Conservation (phyloP, 345 rosid species). For the Brassica juncea region DNA sequence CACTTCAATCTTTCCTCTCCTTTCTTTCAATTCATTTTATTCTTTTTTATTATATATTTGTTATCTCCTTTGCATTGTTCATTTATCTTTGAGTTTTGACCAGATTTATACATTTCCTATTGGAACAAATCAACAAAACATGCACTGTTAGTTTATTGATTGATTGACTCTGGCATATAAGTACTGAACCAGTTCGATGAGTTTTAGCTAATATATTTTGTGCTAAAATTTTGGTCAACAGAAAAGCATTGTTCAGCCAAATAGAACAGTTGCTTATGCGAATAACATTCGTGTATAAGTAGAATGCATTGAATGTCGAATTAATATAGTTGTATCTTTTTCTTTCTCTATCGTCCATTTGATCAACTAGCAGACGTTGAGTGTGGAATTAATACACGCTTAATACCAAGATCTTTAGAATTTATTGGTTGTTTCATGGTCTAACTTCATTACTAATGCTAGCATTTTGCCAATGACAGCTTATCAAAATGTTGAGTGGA, state of each 20-base stretch:
- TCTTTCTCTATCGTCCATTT: too few species aligned
- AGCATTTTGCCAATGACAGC: constrained; percentile 12
- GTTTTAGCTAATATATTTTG: not conserved
- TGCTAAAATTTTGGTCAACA: not conserved
- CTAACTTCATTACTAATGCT: constrained; percentile 15
- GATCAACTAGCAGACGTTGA: not conserved
- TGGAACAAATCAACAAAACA: constrained; percentile 7
- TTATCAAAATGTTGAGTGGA: constrained; percentile 20
- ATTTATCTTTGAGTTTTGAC: constrained; percentile 25
- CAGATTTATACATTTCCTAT: not conserved
- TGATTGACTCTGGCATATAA: not conserved
- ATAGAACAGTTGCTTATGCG: not conserved
- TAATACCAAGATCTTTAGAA: constrained; percentile 12
- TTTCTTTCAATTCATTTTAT: constrained; percentile 1
- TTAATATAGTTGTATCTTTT: not conserved
- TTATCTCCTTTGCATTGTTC: constrained; percentile 14
- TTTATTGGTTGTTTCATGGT: not conserved
- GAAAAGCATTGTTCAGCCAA: not conserved
- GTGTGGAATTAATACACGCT: not conserved
- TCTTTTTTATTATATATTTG: not conserved
- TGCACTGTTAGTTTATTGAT: not conserved
- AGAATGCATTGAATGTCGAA: not conserved
- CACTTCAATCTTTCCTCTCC: constrained; percentile 35
- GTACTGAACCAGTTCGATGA: not conserved
- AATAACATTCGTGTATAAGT: not conserved